Evolutionary conservation across 1,284 basidiomycete genomes (phyloP).

Genomic region (Malassezia sp.): DNA sequence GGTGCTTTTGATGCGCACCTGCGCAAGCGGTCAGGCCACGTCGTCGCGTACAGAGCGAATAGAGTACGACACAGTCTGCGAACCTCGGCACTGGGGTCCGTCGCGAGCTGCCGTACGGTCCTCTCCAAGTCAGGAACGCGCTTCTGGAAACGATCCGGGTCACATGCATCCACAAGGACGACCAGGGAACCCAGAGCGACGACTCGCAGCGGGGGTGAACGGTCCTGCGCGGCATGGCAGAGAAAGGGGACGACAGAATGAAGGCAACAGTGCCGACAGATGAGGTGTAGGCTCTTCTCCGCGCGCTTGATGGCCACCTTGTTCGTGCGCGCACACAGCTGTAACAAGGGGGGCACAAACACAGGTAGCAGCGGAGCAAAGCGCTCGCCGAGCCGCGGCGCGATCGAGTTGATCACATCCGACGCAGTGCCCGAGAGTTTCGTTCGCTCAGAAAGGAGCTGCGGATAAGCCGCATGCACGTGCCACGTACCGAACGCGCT

Average conservation of each 20-base stretch:
- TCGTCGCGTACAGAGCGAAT: conserved; percentile 47
- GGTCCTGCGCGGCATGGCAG: conserved; percentile 47
- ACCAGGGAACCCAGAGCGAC: conserved; percentile 20
- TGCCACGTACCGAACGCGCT: conserved; percentile 17
- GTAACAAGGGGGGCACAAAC: conserved; percentile 49
- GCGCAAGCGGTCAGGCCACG: conserved; percentile 50
- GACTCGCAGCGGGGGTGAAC: conserved; percentile 27
- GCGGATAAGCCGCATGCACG: not conserved
- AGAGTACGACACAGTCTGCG: conserved; percentile 48
- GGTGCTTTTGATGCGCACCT: conserved; percentile 42
- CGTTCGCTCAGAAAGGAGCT: conserved; percentile 51
- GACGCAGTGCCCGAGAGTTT: conserved; percentile 49
- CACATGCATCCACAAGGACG: conserved; percentile 40
- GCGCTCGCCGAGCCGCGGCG: conserved; percentile 47
- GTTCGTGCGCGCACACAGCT: conserved; percentile 50
- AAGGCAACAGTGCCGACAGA: conserved; percentile 49
- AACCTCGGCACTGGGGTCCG: conserved; percentile 50
- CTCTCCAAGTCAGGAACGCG: conserved; percentile 47
- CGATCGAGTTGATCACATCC: conserved; percentile 50
- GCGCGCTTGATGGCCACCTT: conserved; percentile 50
- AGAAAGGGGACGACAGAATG: conserved; percentile 45
- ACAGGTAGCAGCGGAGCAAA: conserved; percentile 49
- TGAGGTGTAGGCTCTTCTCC: conserved; percentile 48
- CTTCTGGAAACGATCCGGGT: conserved; percentile 35
- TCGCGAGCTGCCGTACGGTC: conserved; percentile 48